Base-by-base conservation (phyloP, 371 early-diverging fungal genomes). In the Zancudomyces culisetae region DNA sequence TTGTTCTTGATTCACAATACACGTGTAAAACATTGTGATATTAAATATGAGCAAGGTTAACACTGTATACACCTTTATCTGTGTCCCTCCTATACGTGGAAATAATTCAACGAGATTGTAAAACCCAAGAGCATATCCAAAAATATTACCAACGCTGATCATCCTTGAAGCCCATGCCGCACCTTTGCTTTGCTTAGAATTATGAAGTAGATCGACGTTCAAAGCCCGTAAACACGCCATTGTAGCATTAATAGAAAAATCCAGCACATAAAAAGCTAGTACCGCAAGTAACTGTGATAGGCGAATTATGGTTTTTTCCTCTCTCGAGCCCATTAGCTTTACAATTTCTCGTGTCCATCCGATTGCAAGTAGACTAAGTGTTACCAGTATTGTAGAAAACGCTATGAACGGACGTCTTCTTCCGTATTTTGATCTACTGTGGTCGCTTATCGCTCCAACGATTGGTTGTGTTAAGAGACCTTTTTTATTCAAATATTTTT, bases 161-260 rank as follows among this genome's bases (percentile, higher is more conserved):
- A 93, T 86, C 24, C 83, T 73, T n/a, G 85, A 81, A 1, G 89
- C 91, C 86, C 87, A 90, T 1, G 90, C 84, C 18, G 80, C 89
- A n/a, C 84, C 90, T 24, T 64, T 61, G 20, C 83, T 83, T 65
- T 95, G 96, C 52, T 83, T 82, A 22, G 78, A 65, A 0, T 81
- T 65, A 1, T 87, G 87, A 24, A 83, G 63, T 27, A 79, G 70
- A 57, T 95, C 96, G 15, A 95, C 86, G 27, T 90, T 76, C 19
- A 95, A 68, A 22, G 90, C 86, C 51, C 96, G 79, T 59, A 81
- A 79, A 42, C 78, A 73, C 42, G 89, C 87, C 69, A 87, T 85
- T 6, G 85, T 79, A 40, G 83, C 79, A 60, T 95, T 95, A 40
- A 95, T 76, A 23, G 90, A 79, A 63, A 95, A 91, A 69, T 95